Evolutionary conservation across 371 early-diverging fungal species (phyloP).

Genomic region (Fennellomyces sp.): DNA sequence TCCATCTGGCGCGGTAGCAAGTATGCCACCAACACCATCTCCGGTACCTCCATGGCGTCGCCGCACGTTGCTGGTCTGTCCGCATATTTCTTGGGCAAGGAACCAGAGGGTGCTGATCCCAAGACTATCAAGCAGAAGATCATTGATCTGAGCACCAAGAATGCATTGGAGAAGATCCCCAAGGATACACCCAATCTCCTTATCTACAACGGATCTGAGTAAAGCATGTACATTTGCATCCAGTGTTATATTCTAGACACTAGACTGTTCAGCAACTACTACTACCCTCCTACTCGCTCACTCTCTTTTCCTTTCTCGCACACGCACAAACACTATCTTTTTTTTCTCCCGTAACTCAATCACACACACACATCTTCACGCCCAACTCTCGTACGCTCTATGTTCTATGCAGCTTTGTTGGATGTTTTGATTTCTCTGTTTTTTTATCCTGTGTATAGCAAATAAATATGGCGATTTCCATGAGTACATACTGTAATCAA

Average conservation of each 20-base stretch:
- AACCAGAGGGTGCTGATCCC: slow-evolving; percentile 66
- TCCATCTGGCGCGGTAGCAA: slow-evolving; percentile 87
- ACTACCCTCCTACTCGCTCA: too few relatives aligned
- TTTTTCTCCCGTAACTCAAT: too few relatives aligned
- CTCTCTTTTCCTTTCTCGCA: too few relatives aligned
- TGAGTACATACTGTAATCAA: too few relatives aligned
- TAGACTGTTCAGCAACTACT: too few relatives aligned
- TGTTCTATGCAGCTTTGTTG: too few relatives aligned
- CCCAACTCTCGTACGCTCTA: too few relatives aligned
- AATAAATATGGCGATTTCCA: too few relatives aligned
- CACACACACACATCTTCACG: too few relatives aligned
- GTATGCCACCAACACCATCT: slow-evolving; percentile 79
- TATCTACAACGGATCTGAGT: slow-evolving; percentile 65
- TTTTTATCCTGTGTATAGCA: too few relatives aligned
- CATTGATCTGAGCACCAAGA: slow-evolving; percentile 66
- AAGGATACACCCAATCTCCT: slow-evolving; percentile 79
- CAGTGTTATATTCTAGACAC: neutral
- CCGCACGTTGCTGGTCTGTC: slow-evolving; percentile 97
- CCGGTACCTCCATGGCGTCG: slow-evolving; percentile 98
- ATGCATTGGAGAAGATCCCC: slow-evolving; percentile 66
- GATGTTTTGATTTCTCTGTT: too few relatives aligned
- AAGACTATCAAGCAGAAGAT: slow-evolving; percentile 82
- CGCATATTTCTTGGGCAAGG: slow-evolving; percentile 78
- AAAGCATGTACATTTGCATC: neutral
- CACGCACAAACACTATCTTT: too few relatives aligned